phyloP scores from a whole-genome alignment of 495 filamentous ascomycete species.

The Penicillium arizonense region DNA sequence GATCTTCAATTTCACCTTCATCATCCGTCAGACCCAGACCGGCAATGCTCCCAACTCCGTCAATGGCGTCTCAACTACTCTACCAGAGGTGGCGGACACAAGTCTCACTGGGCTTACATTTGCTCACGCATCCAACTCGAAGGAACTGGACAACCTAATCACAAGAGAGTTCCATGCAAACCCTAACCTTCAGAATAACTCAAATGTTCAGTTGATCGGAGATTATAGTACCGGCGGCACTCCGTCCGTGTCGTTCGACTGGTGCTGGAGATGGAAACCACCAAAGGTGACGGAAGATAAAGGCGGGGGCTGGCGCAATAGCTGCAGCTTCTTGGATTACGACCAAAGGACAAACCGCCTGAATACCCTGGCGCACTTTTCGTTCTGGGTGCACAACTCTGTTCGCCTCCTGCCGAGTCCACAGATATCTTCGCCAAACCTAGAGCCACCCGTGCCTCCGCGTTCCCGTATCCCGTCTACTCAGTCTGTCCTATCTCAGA shows the following conservation, averaged over 20 bases:
- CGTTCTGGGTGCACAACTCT: slow-evolving; percentile 88
- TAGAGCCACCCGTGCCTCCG: slow-evolving; percentile 69
- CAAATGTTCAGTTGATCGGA: slow-evolving; percentile 89
- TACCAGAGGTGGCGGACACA: slow-evolving; percentile 60
- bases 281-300: slow-evolving; percentile 80
- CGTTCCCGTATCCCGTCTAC: slow-evolving; percentile 78
- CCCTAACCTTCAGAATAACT: slow-evolving; percentile 95
- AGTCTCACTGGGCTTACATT: slow-evolving; percentile 87
- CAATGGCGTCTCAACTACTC: slow-evolving; percentile 49
- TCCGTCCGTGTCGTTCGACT: slow-evolving; percentile 84
- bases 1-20: slow-evolving; percentile 86
- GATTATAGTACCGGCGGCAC: slow-evolving; percentile 80
- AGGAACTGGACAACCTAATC: slow-evolving; percentile 89
- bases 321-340: slow-evolving; percentile 95
- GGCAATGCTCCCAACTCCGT: slow-evolving; percentile 41
- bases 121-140: slow-evolving; percentile 78
- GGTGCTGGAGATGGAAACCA: slow-evolving; percentile 95
- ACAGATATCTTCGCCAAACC: slow-evolving; percentile 59
- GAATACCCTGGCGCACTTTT: slow-evolving; percentile 84
- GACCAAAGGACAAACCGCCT: slow-evolving; percentile 88
- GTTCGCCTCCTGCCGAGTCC: slow-evolving; percentile 34
- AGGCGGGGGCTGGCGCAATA: slow-evolving; percentile 90
- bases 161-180: slow-evolving; percentile 95
- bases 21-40: slow-evolving; percentile 67
- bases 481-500: slow-evolving; percentile 75